Evolutionary conservation across 2,329 filamentous ascomycete genomes (phyloP).

Genomic region (Aspergillus brasiliensis): DNA sequence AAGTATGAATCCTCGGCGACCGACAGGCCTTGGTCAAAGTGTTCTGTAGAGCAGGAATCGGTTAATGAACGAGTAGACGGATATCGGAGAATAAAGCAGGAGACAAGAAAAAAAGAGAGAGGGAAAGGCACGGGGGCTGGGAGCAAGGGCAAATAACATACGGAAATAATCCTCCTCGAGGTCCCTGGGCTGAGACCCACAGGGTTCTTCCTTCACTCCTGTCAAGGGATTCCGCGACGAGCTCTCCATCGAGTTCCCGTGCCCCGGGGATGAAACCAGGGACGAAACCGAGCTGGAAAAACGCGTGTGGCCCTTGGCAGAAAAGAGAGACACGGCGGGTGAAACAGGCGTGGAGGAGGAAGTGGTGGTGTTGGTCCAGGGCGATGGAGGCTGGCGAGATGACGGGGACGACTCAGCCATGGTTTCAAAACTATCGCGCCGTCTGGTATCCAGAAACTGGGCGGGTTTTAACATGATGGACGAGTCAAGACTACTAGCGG

Average conservation of each 20-base stretch:
- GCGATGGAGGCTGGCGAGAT: conserved; percentile 31
- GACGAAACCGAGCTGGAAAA: conserved; percentile 74
- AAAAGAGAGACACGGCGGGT: conserved; percentile 45
- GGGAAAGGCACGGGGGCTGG: conserved; percentile 12
- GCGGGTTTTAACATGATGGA: conserved; percentile 38
- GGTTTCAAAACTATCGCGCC: conserved; percentile 32
- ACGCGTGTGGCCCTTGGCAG: conserved; percentile 40
- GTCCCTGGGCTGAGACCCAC: conserved; percentile 63
- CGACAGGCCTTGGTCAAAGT: conserved; percentile 38
- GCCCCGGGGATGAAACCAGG: conserved; percentile 62
- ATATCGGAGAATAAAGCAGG: conserved; percentile 4
- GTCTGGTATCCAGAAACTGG: conserved; percentile 37
- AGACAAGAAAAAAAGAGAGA: no score
- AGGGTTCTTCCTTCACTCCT: conserved; percentile 81
- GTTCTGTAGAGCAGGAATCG: conserved; percentile 29
- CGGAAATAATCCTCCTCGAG: conserved; percentile 69
- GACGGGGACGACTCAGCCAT: conserved; percentile 24
- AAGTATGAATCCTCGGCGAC: conserved; percentile 35
- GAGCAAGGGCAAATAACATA: conserved; percentile 53
- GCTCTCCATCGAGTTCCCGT: conserved; percentile 52
- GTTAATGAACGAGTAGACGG: conserved; percentile 8
- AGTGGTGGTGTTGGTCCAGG: conserved; percentile 34
- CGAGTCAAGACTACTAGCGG: conserved; percentile 9
- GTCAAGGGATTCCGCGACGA: conserved; percentile 68
- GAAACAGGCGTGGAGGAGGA: conserved; percentile 43